Conservation (phyloP, 176 grass and related monocot genomes). For the Carex pumila region DNA sequence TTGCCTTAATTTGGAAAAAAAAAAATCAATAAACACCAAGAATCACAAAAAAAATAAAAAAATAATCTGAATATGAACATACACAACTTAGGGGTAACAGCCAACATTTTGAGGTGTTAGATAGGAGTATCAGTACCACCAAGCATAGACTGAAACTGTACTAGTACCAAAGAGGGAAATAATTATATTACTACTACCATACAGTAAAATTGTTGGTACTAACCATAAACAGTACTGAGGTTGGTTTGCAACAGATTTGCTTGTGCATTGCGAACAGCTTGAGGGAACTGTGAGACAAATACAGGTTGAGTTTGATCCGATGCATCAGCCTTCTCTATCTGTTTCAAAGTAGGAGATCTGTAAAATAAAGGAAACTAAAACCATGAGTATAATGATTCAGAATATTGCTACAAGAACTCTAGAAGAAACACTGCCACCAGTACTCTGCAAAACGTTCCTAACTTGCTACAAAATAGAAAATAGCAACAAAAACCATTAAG, state of each 20-base stretch:
- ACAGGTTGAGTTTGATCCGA: conserved; percentile 69
- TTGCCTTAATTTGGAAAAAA: not conserved
- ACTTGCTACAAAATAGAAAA: not conserved
- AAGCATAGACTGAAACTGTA: not conserved
- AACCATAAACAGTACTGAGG: conserved; percentile 30
- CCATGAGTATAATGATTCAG: not conserved
- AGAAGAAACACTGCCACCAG: not conserved
- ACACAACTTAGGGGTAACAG: not conserved
- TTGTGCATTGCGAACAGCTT: conserved; percentile 80
- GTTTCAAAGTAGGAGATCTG: conserved; percentile 52
- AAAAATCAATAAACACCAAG: not conserved
- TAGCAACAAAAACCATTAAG: not conserved
- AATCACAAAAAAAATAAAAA: conserved; percentile 2
- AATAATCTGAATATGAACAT: not conserved
- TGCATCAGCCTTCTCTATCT: conserved; percentile 37
- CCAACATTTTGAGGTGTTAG: not conserved
- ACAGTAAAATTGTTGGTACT: not conserved
- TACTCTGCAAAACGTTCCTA: not conserved
- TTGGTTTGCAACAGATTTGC: conserved; percentile 51
- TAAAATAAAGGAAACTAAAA: not conserved
- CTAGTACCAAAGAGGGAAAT: not conserved
- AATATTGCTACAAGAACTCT: not conserved
- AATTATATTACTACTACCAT: not conserved
- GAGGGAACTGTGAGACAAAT: conserved; percentile 66
- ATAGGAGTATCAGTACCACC: not conserved